These are phyloP conservation scores for Orbilia quercus DNA, from an alignment of 2,329 filamentous ascomycete species.

Conservation along the genomic window DNA sequence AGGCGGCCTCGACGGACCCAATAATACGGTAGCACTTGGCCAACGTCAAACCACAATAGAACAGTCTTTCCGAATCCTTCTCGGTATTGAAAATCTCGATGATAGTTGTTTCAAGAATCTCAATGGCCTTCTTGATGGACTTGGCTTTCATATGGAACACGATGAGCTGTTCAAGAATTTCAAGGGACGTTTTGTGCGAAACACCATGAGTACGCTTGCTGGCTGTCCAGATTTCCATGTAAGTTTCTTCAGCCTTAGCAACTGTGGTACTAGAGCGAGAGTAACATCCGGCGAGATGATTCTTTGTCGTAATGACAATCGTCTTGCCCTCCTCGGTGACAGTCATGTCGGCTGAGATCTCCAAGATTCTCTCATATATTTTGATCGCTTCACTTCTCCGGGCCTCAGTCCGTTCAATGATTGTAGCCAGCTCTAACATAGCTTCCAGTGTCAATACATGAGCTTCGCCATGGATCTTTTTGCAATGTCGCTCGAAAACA, in stretches of 20 bases:
- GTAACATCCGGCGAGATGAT: conserved; percentile 36
- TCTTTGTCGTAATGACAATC: conserved; percentile 27
- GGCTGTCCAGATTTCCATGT: conserved; percentile 27
- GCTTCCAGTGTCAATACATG: conserved; percentile 28
- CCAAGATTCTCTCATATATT: conserved; percentile 30
- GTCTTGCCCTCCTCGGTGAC: conserved; percentile 31
- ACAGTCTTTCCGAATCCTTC: conserved; percentile 23
- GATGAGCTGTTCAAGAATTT: conserved; percentile 21
- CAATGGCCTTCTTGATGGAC: conserved; percentile 24
- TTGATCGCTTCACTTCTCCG: conserved; percentile 16
- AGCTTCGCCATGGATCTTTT: conserved; percentile 14
- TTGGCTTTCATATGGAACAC: conserved; percentile 26
- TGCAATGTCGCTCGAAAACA: conserved; percentile 33
- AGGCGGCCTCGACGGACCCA: conserved; percentile 22
- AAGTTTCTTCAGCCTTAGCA: conserved; percentile 27
- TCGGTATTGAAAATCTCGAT: conserved; percentile 36
- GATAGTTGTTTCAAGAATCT: conserved; percentile 28
- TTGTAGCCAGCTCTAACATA: conserved; percentile 27
- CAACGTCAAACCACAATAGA: conserved; percentile 21
- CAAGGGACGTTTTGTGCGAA: conserved; percentile 16
- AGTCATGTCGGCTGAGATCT: conserved; percentile 22
- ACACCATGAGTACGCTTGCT: conserved; percentile 32
- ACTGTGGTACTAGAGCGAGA: conserved; percentile 23
- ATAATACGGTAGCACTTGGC: conserved; percentile 30
- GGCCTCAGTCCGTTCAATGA: conserved; percentile 30